phyloP scores from a whole-genome alignment of 2,329 filamentous ascomycete species.

The Fusarium tricinctum region DNA sequence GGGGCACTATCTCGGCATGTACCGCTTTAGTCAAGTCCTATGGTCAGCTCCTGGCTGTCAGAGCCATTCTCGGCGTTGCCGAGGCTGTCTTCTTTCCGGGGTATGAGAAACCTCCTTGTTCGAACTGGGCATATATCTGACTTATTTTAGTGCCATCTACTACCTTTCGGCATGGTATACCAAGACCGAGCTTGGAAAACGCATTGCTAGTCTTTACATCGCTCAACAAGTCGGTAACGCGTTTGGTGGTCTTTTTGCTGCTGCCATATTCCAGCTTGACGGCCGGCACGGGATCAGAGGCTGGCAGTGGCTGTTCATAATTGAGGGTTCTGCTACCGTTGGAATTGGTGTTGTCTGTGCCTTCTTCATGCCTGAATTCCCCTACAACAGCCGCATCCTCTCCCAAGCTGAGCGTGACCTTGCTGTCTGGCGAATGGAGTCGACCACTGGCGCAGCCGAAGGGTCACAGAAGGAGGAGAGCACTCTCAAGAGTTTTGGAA shows the following conservation, averaged over 20 bases:
- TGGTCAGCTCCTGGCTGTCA: slow-evolving; percentile 53
- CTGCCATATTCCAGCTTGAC: slow-evolving; percentile 52
- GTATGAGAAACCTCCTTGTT: not conserved
- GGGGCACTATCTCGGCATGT: slow-evolving; percentile 44
- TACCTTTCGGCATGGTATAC: slow-evolving; percentile 59
- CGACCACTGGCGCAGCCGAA: slow-evolving; percentile 57
- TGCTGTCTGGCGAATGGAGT: slow-evolving; percentile 53
- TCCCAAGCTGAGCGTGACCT: slow-evolving; percentile 48
- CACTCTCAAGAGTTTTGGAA: slow-evolving; percentile 40
- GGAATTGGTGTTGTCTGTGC: slow-evolving; percentile 7
- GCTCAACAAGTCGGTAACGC: slow-evolving; percentile 49
- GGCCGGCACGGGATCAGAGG: slow-evolving; percentile 43
- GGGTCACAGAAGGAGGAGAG: slow-evolving; percentile 32
- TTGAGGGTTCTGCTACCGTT: slow-evolving; percentile 1
- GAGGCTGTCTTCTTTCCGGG: slow-evolving; percentile 69
- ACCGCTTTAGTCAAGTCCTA: slow-evolving; percentile 62
- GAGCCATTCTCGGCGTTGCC: slow-evolving; percentile 61
- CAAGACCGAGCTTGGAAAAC: slow-evolving; percentile 53
- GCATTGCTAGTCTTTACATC: slow-evolving; percentile 50
- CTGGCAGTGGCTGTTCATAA: slow-evolving; percentile 46
- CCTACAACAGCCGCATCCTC: slow-evolving; percentile 56
- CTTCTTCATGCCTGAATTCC: slow-evolving; percentile 7
- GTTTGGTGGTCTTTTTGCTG: slow-evolving; percentile 55
- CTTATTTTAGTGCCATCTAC: slow-evolving; percentile 51
- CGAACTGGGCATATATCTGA: not conserved